Evolutionary conservation across 495 filamentous ascomycete species (phyloP), one percentile per base, ranked within the genome.

Genomic region (Penicillium cinerascens): DNA sequence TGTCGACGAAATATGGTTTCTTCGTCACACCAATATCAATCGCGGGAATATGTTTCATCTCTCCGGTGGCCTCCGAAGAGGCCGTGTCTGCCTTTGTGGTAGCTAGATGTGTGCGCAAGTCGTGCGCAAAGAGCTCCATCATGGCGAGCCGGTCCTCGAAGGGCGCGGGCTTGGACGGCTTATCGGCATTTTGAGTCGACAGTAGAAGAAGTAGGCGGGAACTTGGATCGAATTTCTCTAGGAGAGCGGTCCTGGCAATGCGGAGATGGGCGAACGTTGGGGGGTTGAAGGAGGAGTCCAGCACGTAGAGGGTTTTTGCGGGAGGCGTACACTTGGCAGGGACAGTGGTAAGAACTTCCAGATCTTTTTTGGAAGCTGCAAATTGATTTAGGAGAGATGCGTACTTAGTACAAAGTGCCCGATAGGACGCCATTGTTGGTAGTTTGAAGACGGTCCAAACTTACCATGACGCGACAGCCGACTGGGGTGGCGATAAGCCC

Each of bases 241-340:
- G 65, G 3, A 93, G 67, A 10, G 89, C 88, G 9, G 86, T 84
- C 20, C 75, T 72, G 3, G 84, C 88, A 64, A 97, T 90, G 44
- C 75, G 76, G 45, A 87, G 77, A 66, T 97, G 92, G 10, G 92
- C 92, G 35, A 79, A 74, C 2, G 91, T 92, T 9, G 92, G 92
- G 15, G 92, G 92, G 63, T 97, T 97, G 81, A 96, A 97, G 49
- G 88, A 92, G 2, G 92, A 95, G 68, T 97, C 92, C 59, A 97
- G 83, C 55, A 97, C 83, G 67, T 91, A 86, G 58, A 97, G 78
- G 18, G 75, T 75, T 47, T 76, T 72, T 29, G 59, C 51, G 42
- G 60, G 60, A 33, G 56, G 64, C 17, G 58, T 42, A 37, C 47
- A 54, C 18, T 65, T 44, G 44, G 58, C 33, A 47, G 78, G 64